phyloP scores from a whole-genome alignment of 2,329 filamentous ascomycete species.

The Scleromitrula shiraiana region DNA sequence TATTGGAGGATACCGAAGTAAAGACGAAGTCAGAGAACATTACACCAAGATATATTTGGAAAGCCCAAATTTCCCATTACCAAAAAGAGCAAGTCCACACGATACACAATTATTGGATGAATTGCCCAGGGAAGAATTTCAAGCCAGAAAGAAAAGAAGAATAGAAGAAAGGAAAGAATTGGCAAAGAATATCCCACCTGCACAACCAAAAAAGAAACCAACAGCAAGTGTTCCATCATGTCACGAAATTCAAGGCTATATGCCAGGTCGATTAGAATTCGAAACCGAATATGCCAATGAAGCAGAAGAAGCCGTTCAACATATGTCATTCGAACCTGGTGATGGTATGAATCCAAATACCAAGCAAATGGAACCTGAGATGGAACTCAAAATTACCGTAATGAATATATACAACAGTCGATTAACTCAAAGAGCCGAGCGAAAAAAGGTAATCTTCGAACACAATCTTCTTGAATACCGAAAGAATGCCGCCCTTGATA shows the following conservation, averaged over 20 bases:
- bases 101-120: slow-evolving; percentile 72
- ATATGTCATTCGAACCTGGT: slow-evolving; percentile 96
- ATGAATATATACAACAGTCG: slow-evolving; percentile 98
- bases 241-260: slow-evolving; percentile 97
- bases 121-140: slow-evolving; percentile 86
- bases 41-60: slow-evolving; percentile 85
- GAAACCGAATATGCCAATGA: slow-evolving; percentile 98
- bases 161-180: slow-evolving; percentile 89
- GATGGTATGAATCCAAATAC: slow-evolving; percentile 83
- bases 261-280: slow-evolving; percentile 95
- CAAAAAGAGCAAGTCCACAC: slow-evolving; percentile 73
- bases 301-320: slow-evolving; percentile 93
- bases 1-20: slow-evolving; percentile 88
- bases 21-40: slow-evolving; percentile 92
- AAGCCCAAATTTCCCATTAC: slow-evolving; percentile 76
- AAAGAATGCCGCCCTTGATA: slow-evolving; percentile 82
- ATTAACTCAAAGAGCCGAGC: slow-evolving; percentile 80
- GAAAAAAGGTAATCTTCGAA: slow-evolving; percentile 95
- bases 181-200: slow-evolving; percentile 72
- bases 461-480: slow-evolving; percentile 89
- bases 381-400: slow-evolving; percentile 93
- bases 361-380: slow-evolving; percentile 85
- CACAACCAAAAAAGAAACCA: slow-evolving; percentile 89
- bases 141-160: slow-evolving; percentile 81
- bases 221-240: slow-evolving; percentile 92